Evolutionary conservation across 1,284 basidiomycete species (phyloP), one percentile per base, ranked within the genome.

Genomic region (Leccinum subrobustum): DNA sequence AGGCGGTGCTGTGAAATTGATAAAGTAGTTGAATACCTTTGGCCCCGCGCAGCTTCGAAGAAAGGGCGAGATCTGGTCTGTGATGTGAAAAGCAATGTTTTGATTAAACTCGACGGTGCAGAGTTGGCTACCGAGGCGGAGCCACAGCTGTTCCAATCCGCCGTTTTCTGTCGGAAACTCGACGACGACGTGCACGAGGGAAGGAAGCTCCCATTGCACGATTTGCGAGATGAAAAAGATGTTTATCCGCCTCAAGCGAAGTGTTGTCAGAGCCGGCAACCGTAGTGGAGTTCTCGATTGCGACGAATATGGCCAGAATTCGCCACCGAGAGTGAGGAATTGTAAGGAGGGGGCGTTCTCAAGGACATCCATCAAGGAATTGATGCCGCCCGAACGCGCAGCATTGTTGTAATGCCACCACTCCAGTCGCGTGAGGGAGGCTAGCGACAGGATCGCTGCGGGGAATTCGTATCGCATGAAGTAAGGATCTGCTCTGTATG

Each of bases 351-450:
- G 86, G 3, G 86, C 73, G 56, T 72, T 74, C 9, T 68, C 71
- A 33, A 89, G 78, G 58, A 87, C 83, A 58, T 79, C 75, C 3
- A 70, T 67, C 48, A 89, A 75, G 6, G 83, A 83, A 70, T 89
- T 89, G 63, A 89, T 84, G 3, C 87, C 88, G 7, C 87, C 86
- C 12, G 83, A 78, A 58, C 82, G 79, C 29, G 85, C 80, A 31
- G 87, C 87, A 57, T 83, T 81, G 60, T 76, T 76, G 64, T 83
- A 72, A 65, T 87, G 80, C 81, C 84, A 88, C 86, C 87, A 89
- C 58, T 89, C 87, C 44, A 89, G 76, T 20, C 86, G 81, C 52
- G 79, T 81, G 37, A 89, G 75, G n/a, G 81, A 80, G 9, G 78
- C 75, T 4, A 88, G 64, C 0, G 79, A 69, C 0, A 84, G 71